phyloP scores from a whole-genome alignment of 2,329 filamentous ascomycete genomes.

The Onygenales sp. region DNA sequence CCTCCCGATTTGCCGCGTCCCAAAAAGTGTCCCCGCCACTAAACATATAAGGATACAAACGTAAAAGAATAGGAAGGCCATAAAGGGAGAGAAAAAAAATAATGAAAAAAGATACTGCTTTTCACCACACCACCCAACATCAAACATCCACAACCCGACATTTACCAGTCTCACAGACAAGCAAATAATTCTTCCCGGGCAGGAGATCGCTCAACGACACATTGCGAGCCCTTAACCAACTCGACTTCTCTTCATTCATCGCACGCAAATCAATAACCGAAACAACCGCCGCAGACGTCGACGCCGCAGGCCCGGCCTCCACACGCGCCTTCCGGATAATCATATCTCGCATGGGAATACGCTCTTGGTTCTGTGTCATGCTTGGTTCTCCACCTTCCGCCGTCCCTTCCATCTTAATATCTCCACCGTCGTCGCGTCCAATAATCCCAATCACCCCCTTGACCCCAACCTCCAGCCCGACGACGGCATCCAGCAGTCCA shows the following conservation, averaged over 20 bases:
- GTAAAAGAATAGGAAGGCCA: neutral
- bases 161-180: slow-evolving; percentile 28
- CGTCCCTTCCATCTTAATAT: slow-evolving; percentile 9
- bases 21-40: too few relatives aligned
- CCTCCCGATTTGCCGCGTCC: too few relatives aligned
- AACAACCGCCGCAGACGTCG: slow-evolving; percentile 23
- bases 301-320: slow-evolving; percentile 23
- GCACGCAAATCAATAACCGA: slow-evolving; percentile 25
- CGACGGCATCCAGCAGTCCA: slow-evolving; percentile 65
- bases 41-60: too few relatives aligned
- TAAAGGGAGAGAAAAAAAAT: neutral
- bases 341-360: slow-evolving; percentile 14
- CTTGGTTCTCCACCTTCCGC: slow-evolving; percentile 14
- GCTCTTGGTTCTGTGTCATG: neutral
- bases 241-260: slow-evolving; percentile 25
- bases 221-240: slow-evolving; percentile 31
- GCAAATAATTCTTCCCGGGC: slow-evolving; percentile 28
- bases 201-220: slow-evolving; percentile 28
- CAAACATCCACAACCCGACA: slow-evolving; percentile 28
- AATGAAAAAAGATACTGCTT: neutral
- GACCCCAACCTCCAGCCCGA: slow-evolving; percentile 63
- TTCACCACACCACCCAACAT: slow-evolving; percentile 3
- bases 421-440: slow-evolving; percentile 23
- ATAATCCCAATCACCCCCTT: slow-evolving; percentile 49
- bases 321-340: slow-evolving; percentile 24